Evolutionary conservation across 306 rosid species (phyloP).

Genomic region (Gleditsia sinensis): DNA sequence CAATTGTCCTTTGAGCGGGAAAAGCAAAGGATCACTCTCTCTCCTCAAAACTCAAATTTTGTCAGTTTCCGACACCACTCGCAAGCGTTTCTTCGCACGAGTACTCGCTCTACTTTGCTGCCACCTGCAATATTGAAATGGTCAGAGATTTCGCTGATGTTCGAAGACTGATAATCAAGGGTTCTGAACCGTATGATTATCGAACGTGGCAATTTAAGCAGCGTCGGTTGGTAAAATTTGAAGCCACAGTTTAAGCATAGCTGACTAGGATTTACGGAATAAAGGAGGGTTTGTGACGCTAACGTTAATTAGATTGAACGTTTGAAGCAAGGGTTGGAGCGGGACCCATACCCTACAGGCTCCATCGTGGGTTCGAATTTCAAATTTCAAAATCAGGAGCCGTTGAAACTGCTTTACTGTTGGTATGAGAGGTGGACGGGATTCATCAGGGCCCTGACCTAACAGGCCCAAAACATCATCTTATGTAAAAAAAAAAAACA

Average conservation of each 20-base stretch:
- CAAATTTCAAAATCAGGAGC: constrained; percentile 25
- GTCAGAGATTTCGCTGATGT: neutral
- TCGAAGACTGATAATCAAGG: neutral
- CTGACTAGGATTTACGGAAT: neutral
- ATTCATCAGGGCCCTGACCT: too few species aligned
- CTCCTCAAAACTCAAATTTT: constrained; percentile 31
- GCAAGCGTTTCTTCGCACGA: neutral
- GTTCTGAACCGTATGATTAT: neutral
- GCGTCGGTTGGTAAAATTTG: neutral
- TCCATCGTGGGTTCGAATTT: constrained; percentile 30
- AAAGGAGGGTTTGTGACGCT: neutral
- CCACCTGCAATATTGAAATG: too few species aligned
- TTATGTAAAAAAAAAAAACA: too few species aligned
- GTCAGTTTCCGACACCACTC: neutral
- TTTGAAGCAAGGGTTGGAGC: too few species aligned
- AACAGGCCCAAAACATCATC: too few species aligned
- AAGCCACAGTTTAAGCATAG: too few species aligned
- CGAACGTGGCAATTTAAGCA: neutral
- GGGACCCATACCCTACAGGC: too few species aligned
- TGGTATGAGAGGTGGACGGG: too few species aligned
- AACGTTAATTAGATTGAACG: neutral
- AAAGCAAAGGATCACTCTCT: neutral
- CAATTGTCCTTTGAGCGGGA: constrained; percentile 50
- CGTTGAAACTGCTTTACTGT: neutral
- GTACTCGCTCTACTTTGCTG: neutral